Evolutionary conservation across 768 basidiomycete genomes (phyloP).

Genomic region (Floccularia luteovirens): DNA sequence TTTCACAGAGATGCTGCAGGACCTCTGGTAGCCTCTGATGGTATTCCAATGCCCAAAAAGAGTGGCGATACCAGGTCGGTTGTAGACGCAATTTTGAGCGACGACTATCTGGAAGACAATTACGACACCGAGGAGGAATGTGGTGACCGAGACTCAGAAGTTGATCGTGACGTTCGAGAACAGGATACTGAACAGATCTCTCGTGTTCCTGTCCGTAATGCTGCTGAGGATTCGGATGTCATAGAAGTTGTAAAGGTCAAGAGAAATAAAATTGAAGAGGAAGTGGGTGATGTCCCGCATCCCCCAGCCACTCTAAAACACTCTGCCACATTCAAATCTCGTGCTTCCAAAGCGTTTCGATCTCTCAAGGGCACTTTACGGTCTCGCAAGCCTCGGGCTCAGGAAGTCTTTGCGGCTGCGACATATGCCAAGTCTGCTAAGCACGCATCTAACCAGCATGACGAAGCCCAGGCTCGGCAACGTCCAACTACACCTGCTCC

Average conservation of each 20-base stretch:
- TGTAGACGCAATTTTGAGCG: slow-evolving; percentile 19
- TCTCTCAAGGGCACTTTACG: slow-evolving; percentile 32
- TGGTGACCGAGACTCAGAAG: slow-evolving; percentile 15
- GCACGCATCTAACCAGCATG: slow-evolving; percentile 5
- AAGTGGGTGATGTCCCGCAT: neutral
- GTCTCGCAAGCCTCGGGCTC: slow-evolving; percentile 24
- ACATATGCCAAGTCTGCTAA: slow-evolving; percentile 7
- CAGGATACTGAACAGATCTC: slow-evolving; percentile 9
- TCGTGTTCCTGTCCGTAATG: slow-evolving; percentile 10
- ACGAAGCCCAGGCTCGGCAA: slow-evolving; percentile 6
- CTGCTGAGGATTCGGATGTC: slow-evolving; percentile 44
- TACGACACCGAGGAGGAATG: slow-evolving; percentile 16
- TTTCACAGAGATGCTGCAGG: slow-evolving; percentile 8
- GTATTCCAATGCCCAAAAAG: slow-evolving; percentile 16
- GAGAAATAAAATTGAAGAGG: slow-evolving; percentile 7
- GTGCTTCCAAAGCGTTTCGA: slow-evolving; percentile 35
- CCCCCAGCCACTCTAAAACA: slow-evolving; percentile 16
- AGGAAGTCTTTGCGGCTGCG: slow-evolving; percentile 21
- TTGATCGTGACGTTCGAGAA: slow-evolving; percentile 13
- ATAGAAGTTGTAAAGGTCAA: slow-evolving; percentile 55
- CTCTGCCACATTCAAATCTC: slow-evolving; percentile 31
- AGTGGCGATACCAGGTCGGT: slow-evolving; percentile 17
- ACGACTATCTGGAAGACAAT: slow-evolving; percentile 10
- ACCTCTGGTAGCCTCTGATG: no score
- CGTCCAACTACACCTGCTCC: slow-evolving; percentile 23